Evolutionary conservation across 257 asterid species (phyloP).

Genomic region (Solanum boliviense): DNA sequence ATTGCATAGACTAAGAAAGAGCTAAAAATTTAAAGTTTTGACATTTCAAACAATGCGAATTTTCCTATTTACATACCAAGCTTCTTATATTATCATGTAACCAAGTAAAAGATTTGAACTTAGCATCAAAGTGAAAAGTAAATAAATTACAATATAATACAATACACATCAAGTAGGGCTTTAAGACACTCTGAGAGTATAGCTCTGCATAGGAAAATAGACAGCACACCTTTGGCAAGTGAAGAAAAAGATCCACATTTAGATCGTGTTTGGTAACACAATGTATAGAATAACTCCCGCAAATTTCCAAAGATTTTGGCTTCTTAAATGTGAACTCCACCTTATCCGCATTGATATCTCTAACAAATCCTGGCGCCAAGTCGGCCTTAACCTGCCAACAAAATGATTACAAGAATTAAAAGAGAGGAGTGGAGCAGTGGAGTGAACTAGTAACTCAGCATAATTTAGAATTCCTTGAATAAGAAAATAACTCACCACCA

Average conservation of each 20-base stretch:
- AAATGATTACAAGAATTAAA: constrained; percentile 3
- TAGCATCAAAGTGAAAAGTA: background rate
- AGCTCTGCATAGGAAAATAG: background rate
- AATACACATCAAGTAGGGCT: background rate
- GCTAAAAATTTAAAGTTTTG: background rate
- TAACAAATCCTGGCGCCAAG: constrained; percentile 66
- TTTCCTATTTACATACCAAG: background rate
- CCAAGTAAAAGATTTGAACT: background rate
- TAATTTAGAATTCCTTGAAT: background rate
- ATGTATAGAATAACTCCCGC: constrained; percentile 75
- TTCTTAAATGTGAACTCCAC: constrained; percentile 74
- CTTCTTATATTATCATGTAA: background rate
- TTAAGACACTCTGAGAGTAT: background rate
- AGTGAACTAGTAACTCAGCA: background rate
- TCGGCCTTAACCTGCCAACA: constrained; percentile 63
- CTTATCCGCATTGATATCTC: constrained; percentile 80
- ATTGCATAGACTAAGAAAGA: background rate
- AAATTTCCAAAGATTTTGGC: constrained; percentile 53
- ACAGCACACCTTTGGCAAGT: constrained; percentile 70
- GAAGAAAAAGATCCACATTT: constrained; percentile 63
- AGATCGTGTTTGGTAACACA: constrained; percentile 64
- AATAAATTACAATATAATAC: background rate
- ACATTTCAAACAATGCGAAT: background rate
- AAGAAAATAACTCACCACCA: background rate
- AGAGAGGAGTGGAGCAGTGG: background rate